These are phyloP conservation scores for Hygrocybe punicea DNA, from an alignment of 768 basidiomycete genomes.

Conservation along the genomic window DNA sequence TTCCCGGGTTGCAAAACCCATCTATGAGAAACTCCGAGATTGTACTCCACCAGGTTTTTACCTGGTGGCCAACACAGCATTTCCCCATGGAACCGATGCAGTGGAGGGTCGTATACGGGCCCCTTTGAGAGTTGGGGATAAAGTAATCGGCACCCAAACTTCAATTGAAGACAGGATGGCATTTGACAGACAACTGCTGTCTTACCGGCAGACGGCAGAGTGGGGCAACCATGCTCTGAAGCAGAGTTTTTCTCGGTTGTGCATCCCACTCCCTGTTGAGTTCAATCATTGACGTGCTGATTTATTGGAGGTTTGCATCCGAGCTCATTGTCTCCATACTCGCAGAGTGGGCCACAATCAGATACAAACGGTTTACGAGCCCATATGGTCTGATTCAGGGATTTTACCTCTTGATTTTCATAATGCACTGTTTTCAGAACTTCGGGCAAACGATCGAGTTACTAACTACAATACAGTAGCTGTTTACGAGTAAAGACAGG, in stretches of 20 bases:
- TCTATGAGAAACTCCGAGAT: conserved; percentile 20
- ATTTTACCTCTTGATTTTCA: conserved; percentile 37
- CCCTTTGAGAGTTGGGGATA: conserved; percentile 36
- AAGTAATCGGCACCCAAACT: conserved; percentile 11
- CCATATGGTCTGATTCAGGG: conserved; percentile 30
- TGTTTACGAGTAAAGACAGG: conserved; percentile 6
- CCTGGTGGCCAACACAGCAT: conserved; percentile 40
- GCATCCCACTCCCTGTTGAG: conserved; percentile 38
- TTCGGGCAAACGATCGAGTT: conserved; percentile 32
- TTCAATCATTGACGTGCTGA: conserved; percentile 21
- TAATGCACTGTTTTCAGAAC: conserved; percentile 38
- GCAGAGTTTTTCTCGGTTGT: conserved; percentile 44
- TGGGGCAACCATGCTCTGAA: conserved; percentile 49
- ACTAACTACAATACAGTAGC: conserved; percentile 31
- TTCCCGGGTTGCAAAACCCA: conserved; percentile 40
- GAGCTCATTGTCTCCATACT: conserved; percentile 34
- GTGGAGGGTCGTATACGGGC: conserved; percentile 28
- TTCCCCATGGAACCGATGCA: conserved; percentile 28
- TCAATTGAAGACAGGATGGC: conserved; percentile 21
- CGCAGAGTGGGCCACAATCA: conserved; percentile 39
- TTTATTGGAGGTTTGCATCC: conserved; percentile 37
- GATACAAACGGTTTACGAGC: conserved; percentile 41
- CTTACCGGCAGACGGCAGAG: conserved; percentile 47
- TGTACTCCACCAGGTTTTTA: conserved; percentile 35
- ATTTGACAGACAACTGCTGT: conserved; percentile 40